A percentile compares a stretch with the other conserved stretches of the same genome.
These are phyloP conservation scores for Artomyces pyxidatus DNA, from an alignment of 768 basidiomycete species.

Conservation along the genomic window DNA sequence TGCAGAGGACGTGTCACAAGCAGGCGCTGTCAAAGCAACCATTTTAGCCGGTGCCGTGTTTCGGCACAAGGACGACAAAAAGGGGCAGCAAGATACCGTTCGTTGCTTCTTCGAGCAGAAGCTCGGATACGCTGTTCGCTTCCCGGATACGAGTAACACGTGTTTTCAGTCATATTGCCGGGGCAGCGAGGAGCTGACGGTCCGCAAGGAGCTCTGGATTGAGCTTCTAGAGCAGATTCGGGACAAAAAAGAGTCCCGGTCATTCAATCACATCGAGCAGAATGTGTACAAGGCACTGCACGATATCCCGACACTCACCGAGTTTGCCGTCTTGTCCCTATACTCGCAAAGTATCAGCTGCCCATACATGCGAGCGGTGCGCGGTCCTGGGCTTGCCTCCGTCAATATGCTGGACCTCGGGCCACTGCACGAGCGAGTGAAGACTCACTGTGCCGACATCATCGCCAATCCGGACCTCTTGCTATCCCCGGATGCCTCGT, in stretches of 20 bases:
- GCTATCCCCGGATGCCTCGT: slow-evolving; percentile 1
- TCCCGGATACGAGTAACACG: slow-evolving; percentile 20
- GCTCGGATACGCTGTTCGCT: slow-evolving; percentile 4
- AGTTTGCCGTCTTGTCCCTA: slow-evolving; percentile 17
- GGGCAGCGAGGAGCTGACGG: slow-evolving; percentile 14
- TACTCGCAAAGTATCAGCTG: slow-evolving; percentile 18
- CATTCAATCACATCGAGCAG: slow-evolving; percentile 21
- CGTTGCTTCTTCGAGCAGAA: neutral
- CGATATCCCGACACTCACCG: slow-evolving; percentile 15
- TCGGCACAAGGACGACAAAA: neutral
- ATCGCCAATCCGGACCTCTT: slow-evolving; percentile 12
- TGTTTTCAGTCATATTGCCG: slow-evolving; percentile 16
- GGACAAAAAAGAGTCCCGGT: slow-evolving; percentile 15
- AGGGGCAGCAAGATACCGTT: neutral
- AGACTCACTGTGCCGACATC: slow-evolving; percentile 11
- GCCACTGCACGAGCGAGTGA: slow-evolving; percentile 17
- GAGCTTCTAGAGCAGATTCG: slow-evolving; percentile 17
- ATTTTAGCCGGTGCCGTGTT: neutral
- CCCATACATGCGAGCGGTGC: slow-evolving; percentile 19
- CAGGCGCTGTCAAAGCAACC: neutral
- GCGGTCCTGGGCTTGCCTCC: slow-evolving; percentile 4
- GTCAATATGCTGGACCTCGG: slow-evolving; percentile 20
- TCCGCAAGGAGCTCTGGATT: slow-evolving; percentile 5
- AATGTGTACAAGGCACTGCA: slow-evolving; percentile 19
- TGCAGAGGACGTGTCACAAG: neutral